A percentile compares a stretch with the other conserved stretches of the same genome.
phyloP scores from a whole-genome alignment of 1,139 yeast species.

The Saccharomycopsis phalli region DNA sequence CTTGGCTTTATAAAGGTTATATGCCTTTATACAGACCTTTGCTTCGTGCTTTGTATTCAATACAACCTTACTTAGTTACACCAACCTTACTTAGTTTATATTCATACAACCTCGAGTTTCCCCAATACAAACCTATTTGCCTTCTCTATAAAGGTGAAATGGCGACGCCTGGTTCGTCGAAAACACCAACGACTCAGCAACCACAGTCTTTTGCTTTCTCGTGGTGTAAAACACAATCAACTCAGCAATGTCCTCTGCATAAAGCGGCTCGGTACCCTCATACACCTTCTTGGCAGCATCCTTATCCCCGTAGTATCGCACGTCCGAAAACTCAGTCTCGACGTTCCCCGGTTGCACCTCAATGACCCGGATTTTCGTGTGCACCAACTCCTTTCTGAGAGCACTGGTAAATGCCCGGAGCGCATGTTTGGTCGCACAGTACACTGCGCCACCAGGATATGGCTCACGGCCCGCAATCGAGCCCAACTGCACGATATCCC shows the following conservation, averaged over 20 bases:
- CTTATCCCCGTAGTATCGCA: slow-evolving; percentile 58
- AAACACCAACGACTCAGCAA: slow-evolving; percentile 65
- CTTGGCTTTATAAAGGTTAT: too few species aligned
- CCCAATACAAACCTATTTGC: background rate
- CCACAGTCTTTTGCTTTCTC: slow-evolving; percentile 58
- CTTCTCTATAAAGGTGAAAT: slow-evolving; percentile 32
- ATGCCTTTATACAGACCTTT: too few species aligned
- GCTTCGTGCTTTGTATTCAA: too few species aligned
- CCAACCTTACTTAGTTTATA: too few species aligned
- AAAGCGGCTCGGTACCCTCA: slow-evolving; percentile 58
- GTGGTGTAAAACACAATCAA: slow-evolving; percentile 53
- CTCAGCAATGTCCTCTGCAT: slow-evolving; percentile 67
- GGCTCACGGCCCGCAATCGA: slow-evolving; percentile 77
- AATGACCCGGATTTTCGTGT: slow-evolving; percentile 57
- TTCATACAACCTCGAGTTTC: background rate
- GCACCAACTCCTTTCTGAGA: slow-evolving; percentile 60
- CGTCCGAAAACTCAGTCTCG: slow-evolving; percentile 67
- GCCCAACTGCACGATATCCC: slow-evolving; percentile 68
- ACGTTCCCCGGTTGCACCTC: slow-evolving; percentile 79
- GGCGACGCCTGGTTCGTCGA: slow-evolving; percentile 67
- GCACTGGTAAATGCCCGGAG: slow-evolving; percentile 58
- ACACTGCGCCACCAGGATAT: slow-evolving; percentile 69
- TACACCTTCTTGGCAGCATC: slow-evolving; percentile 59
- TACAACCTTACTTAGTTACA: too few species aligned
- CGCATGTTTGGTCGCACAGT: slow-evolving; percentile 77